Base-by-base conservation (phyloP, 2,329 filamentous ascomycete species). In the Trichoderma koningiopsis region DNA sequence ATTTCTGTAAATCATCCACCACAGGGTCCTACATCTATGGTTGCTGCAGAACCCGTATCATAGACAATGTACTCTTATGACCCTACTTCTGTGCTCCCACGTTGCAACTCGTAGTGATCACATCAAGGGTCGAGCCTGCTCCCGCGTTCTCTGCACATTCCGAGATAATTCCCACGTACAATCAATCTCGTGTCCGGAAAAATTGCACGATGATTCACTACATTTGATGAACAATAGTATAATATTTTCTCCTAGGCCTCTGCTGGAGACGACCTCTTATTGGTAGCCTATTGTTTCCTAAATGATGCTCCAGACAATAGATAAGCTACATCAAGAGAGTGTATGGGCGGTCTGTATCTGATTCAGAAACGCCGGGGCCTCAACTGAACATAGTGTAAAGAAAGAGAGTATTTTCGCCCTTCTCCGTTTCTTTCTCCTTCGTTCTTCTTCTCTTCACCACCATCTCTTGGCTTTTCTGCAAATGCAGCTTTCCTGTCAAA, bases 181-280 rank as follows among this genome's bases (percentile, higher is more conserved):
- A 24, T 7, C 29, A 22, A 19, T 11, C n/a, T 66, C 10, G 40
- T 59, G 16, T 56, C 16, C 11, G 1, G 29, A 16, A 52, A 49
- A 19, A 24, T 37, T 37, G 55, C 33, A 29, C 63, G 22, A 67
- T 67, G 63, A 67, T 67, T 67, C 63, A 59, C 63, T 24, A 57
- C 55, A 52, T 43, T 55, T 31, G n/a, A 52, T 19, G 22, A 11
- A 31, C 8, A n/a, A 57, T 10, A 29, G 8, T 10, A 7, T 29
- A 3, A 7, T 40, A 5, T 53, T 33, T 35, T 19, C 27, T 29
- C 29, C 7, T 4, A 27, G 49, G 35, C 16, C 29, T 43, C 19
- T 43, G 19, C 33, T 19, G 5, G 4, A 59, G 43, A 59, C 31
- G 27, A 22, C 35, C 24, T 33, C n/a, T n/a, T 8, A 27, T 43